phyloP scores from a whole-genome alignment of 2,329 filamentous ascomycete species.

The Phaeosphaeriaceae sp. region DNA sequence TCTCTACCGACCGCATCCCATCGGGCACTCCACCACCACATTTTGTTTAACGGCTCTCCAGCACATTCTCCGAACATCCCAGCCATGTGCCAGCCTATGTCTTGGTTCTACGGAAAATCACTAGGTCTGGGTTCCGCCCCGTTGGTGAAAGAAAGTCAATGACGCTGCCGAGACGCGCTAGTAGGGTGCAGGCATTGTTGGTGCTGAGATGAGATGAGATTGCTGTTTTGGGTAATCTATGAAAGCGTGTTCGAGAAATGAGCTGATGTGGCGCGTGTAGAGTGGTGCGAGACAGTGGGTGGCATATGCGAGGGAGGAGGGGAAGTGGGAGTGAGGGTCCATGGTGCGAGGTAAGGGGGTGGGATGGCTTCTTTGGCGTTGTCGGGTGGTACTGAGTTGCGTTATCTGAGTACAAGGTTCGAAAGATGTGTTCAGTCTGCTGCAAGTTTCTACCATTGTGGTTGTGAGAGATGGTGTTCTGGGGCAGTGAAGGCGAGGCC shows the following conservation, averaged over 20 bases:
- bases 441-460: background rate
- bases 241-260: too few species aligned
- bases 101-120: background rate
- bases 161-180: conserved; percentile 11
- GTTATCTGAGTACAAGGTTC: too few species aligned
- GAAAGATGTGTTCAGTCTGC: background rate
- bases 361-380: too few species aligned
- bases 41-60: conserved; percentile 1
- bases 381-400: too few species aligned
- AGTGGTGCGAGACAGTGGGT: background rate
- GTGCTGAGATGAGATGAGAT: background rate
- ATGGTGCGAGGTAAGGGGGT: background rate
- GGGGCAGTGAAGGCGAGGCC: background rate
- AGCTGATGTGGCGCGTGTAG: background rate
- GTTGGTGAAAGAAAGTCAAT: conserved; percentile 3
- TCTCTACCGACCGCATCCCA: background rate
- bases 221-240: background rate
- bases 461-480: background rate
- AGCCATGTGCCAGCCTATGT: background rate
- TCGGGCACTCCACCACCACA: background rate
- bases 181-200: background rate
- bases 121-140: background rate
- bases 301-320: background rate
- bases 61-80: background rate
- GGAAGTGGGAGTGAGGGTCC: background rate